Base-by-base conservation (phyloP, 2,329 filamentous ascomycete genomes). In the Hymenoscyphus albidus region DNA sequence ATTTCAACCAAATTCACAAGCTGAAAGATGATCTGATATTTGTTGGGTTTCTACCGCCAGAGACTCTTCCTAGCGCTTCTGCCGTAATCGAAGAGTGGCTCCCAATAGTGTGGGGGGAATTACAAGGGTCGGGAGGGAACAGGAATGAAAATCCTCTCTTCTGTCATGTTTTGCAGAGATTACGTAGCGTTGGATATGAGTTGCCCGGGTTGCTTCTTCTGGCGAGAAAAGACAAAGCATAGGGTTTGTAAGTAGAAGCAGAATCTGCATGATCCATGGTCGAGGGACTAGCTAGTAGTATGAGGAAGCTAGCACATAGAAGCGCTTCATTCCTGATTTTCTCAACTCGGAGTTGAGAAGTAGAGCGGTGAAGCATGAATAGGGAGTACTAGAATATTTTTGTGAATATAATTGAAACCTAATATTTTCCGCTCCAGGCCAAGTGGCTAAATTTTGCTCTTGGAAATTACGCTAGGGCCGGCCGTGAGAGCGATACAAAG, bases 71-170 rank as follows among this genome's bases (percentile, higher is more conserved):
- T 38, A 38, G 35, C 13, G 55, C 55, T 35, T 58, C 55, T 58
- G 55, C 55, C 31, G 55, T 12, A 58, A 58, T 35, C n/a, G 13
- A 58, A 35, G 31, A 58, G 55, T 58, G 31, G 55, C 55, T 58
- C 55, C 27, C 55, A 35, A 58, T 4, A 38, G 55, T 58, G 55
- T 32, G 1, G 13, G 31, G 35, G 27, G 22, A 1, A 58, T 58
- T 58, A 7, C 31, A 58, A 35, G 55, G 31, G 42, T 48, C 16
- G 16, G 42, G 42, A 48, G 42, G 5, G 16, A 48, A 48, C 42
- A 48, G 42, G 42, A 22, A 22, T 48, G 42, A 4, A 48, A 48
- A 48, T 7, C 42, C 1, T 48, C 42, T 48, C 42, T 48, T 48
- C 42, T 48, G 42, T 18, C 16, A 48, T 48, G 42, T 44, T 22